Evolutionary conservation across 2,329 filamentous ascomycete species (phyloP), one percentile per base, ranked within the genome.

Genomic region (Elsinoe australis): DNA sequence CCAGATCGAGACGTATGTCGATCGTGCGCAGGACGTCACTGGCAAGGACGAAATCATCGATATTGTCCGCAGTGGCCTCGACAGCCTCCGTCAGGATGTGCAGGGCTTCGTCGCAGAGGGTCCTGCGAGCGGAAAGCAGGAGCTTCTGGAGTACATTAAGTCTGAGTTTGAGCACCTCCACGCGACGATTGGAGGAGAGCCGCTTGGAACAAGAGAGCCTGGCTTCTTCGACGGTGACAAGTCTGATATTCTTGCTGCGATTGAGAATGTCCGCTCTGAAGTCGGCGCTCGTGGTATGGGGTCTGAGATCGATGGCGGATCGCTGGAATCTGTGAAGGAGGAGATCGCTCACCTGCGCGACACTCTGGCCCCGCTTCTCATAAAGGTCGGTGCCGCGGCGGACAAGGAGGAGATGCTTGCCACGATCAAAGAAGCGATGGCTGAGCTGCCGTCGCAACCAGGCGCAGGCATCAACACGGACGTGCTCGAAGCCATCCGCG

Each of bases 1-100:
- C 9, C 85, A 94, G 51, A 85, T 96, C 48, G 87, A 95, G 60
- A 72, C 71, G 34, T 94, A 94, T 55, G 80, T 92, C 50, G 82
- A 89, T 57, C 80, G 80, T 38, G 78, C 81, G 5, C 74, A 79
- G 12, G 84, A 84, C 51, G 74, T 78, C 1, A 75, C 80, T 1
- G 78, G 78, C 15, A 87, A 89, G 52, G 83, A 90, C 55, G 85
- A 92, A 52, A 82, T 92, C 50, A 76, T 90, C 58, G 80, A 87
- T 26, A 76, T 74, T 22, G 72, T 89, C 47, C 70, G 77, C 10
- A 72, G 67, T 22, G 83, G 77, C 47, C 73, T 90, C 33, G 82
- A 87, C 39, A 58, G 74, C 67, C 51, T 85, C 75, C 69, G 82
- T 69, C 53, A 73, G 39, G 78, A 79, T 31, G 73, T 82, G 28